Evolutionary conservation across 441 rosid genomes (phyloP).

Genomic region (Syzygium syzygioides): DNA sequence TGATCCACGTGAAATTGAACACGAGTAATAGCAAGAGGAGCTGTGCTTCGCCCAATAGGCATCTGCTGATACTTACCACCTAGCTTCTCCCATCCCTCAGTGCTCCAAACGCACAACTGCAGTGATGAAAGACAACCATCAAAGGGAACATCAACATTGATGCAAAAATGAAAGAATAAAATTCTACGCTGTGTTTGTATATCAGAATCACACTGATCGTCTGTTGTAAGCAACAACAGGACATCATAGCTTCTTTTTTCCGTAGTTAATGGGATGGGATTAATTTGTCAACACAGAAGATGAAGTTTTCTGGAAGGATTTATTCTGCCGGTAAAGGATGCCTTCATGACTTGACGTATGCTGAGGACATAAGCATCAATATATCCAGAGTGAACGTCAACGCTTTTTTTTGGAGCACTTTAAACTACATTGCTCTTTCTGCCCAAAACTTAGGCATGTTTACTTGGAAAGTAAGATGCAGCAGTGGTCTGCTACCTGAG

Average conservation of each 20-base stretch:
- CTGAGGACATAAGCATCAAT: background rate
- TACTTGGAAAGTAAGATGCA: background rate
- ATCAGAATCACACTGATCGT: too few relatives aligned
- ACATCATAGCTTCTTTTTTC: too few relatives aligned
- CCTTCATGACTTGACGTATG: background rate
- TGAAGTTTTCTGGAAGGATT: background rate
- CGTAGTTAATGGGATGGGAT: too few relatives aligned
- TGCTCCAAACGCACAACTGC: conserved; percentile 72
- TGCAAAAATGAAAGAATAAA: background rate
- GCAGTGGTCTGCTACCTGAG: conserved; percentile 36
- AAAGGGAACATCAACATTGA: background rate
- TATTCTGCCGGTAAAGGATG: background rate
- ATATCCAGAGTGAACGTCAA: background rate
- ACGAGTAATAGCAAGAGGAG: conserved; percentile 53
- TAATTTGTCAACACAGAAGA: too few relatives aligned
- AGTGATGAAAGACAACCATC: background rate
- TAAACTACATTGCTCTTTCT: background rate
- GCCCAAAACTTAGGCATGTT: background rate
- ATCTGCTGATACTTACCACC: conserved; percentile 49
- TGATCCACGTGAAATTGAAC: conserved; percentile 71
- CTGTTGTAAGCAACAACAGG: too few relatives aligned
- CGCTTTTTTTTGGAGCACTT: background rate
- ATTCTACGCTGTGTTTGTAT: background rate
- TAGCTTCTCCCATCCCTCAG: conserved; percentile 87
- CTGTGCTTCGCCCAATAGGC: conserved; percentile 33